Evolutionary conservation across 164 flowering plant species (phyloP).

Genomic region (Kingdonia uniflora): DNA sequence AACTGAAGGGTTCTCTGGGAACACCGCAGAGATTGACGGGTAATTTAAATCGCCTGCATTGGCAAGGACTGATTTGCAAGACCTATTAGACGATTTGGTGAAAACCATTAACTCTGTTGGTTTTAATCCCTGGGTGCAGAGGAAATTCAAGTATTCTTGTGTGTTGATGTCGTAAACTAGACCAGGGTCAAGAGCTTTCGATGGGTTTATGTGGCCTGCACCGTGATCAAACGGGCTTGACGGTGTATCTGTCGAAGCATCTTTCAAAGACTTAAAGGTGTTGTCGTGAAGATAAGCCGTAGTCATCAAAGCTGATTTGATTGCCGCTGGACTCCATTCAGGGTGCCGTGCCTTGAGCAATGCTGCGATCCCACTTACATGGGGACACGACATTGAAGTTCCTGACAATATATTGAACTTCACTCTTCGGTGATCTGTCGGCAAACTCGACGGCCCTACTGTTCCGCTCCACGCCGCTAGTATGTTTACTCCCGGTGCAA

Average conservation of each 20-base stretch:
- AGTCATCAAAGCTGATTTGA: conserved; percentile 32
- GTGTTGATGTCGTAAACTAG: conserved; percentile 24
- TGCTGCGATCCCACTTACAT: conserved; percentile 32
- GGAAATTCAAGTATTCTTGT: conserved; percentile 23
- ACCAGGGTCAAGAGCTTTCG: conserved; percentile 24
- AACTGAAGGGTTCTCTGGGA: conserved; percentile 10
- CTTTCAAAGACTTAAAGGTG: conserved; percentile 17
- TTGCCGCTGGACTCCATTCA: conserved; percentile 30
- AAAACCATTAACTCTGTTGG: conserved; percentile 18
- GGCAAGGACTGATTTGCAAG: conserved; percentile 14
- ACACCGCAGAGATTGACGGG: conserved; percentile 22
- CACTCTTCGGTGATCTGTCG: conserved; percentile 18
- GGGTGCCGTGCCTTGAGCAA: conserved; percentile 28
- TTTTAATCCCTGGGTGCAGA: conserved; percentile 21
- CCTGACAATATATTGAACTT: conserved; percentile 26
- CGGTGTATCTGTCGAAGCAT: conserved; percentile 15
- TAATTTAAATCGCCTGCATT: conserved; percentile 26
- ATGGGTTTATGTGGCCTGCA: conserved; percentile 30
- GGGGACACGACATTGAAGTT: conserved; percentile 39
- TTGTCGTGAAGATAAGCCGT: conserved; percentile 27
- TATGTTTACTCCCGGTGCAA: conserved; percentile 32
- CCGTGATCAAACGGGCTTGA: conserved; percentile 20
- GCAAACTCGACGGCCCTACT: conserved; percentile 16
- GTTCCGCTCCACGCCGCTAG: conserved; percentile 27
- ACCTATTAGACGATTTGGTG: conserved; percentile 19